Evolutionary conservation across 306 rosid genomes (phyloP).

Genomic region (Alnus glutinosa): DNA sequence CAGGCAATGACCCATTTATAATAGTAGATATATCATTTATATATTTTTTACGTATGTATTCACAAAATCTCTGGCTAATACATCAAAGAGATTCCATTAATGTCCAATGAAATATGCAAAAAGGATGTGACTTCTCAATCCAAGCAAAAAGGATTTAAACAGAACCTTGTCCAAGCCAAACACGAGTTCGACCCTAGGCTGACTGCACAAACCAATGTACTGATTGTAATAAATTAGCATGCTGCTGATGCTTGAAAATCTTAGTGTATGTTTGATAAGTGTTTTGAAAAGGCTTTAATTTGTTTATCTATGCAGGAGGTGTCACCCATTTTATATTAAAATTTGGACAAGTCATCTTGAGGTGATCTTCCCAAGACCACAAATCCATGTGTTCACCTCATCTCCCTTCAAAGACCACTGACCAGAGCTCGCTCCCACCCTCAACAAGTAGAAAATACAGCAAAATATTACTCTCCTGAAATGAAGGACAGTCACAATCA

Average conservation of each 20-base stretch:
- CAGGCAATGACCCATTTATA: background rate
- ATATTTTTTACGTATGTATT: background rate
- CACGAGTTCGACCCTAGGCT: background rate
- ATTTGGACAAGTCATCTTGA: background rate
- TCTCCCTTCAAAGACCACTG: slow-evolving; percentile 1
- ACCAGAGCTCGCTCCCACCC: background rate
- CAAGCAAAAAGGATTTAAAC: background rate
- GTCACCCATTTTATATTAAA: background rate
- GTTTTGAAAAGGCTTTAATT: background rate
- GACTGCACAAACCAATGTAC: background rate
- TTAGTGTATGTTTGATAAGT: background rate
- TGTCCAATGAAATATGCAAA: background rate
- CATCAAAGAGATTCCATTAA: background rate
- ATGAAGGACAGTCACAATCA: background rate
- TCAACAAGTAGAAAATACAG: background rate
- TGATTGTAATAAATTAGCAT: background rate
- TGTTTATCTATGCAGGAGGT: background rate
- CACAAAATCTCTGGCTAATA: background rate
- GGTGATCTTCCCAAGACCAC: background rate
- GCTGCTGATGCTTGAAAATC: background rate
- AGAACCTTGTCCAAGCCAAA: background rate
- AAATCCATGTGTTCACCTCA: background rate
- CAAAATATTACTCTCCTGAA: background rate
- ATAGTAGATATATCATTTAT: background rate
- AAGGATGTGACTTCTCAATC: background rate